These are phyloP conservation scores for Tolypocladium nubicola DNA, from an alignment of 2,329 filamentous ascomycete species.

Conservation along the genomic window DNA sequence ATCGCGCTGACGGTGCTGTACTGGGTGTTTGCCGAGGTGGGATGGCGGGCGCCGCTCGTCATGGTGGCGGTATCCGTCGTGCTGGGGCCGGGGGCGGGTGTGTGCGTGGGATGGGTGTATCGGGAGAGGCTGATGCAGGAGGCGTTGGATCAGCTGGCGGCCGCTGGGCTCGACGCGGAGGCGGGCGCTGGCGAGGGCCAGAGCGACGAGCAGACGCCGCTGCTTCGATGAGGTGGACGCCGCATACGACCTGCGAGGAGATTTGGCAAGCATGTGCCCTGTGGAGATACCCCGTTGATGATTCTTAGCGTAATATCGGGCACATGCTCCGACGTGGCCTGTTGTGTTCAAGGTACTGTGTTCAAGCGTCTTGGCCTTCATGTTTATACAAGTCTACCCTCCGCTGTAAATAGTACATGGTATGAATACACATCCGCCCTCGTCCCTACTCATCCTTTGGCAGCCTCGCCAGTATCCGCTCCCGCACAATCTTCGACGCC, in stretches of 20 bases:
- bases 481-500: constrained; percentile 63
- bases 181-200: constrained; percentile 1
- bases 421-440: constrained; percentile 4
- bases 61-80: constrained; percentile 18
- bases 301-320: not conserved
- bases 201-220: constrained; percentile 21
- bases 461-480: constrained; percentile 53
- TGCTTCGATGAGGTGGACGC: constrained; percentile 13
- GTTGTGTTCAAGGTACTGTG: not conserved
- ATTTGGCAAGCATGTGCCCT: not conserved
- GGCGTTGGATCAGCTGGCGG: constrained; percentile 6
- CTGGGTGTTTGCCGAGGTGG: constrained; percentile 42
- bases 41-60: constrained; percentile 27
- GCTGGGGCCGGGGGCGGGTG: constrained; percentile 27
- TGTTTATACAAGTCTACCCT: constrained; percentile 9
- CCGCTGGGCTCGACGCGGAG: constrained; percentile 6
- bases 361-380: not conserved
- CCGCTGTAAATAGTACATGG: constrained; percentile 12
- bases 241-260: not conserved
- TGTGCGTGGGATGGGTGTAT: constrained; percentile 27
- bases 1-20: constrained; percentile 38
- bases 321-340: not conserved
- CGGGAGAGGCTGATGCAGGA: constrained; percentile 24
- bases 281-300: not conserved
- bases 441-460: constrained; percentile 6